These are phyloP conservation scores for Metarhizium anisopliae DNA, from an alignment of 2,329 filamentous ascomycete species.

Conservation along the genomic window DNA sequence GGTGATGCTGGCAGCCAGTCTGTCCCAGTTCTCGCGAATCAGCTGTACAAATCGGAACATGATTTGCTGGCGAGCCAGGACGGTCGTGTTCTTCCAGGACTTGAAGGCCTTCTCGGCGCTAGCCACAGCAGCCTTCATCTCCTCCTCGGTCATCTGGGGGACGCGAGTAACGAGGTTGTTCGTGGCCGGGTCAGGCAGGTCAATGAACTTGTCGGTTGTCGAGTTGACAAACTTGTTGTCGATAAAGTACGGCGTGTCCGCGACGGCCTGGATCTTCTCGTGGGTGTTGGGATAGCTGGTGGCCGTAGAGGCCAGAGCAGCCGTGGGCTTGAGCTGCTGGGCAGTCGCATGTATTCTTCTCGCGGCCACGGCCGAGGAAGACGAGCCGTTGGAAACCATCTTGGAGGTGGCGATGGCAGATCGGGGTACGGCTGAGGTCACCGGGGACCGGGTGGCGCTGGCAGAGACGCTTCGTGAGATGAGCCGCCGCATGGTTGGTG, in stretches of 20 bases:
- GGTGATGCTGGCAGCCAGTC: constrained; percentile 75
- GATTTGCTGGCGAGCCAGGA: constrained; percentile 70
- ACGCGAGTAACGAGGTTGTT: constrained; percentile 80
- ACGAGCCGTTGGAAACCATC: constrained; percentile 23
- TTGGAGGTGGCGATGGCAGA: constrained; percentile 20
- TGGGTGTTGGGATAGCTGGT: constrained; percentile 62
- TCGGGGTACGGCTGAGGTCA: constrained; percentile 15
- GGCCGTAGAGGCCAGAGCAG: constrained; percentile 44
- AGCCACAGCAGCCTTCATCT: constrained; percentile 66
- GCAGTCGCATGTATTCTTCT: constrained; percentile 50
- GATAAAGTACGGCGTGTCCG: constrained; percentile 72
- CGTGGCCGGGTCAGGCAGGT: constrained; percentile 73
- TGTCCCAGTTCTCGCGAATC: constrained; percentile 78
- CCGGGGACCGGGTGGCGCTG: constrained; percentile 24
- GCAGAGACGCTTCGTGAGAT: constrained; percentile 30
- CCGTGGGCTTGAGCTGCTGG: constrained; percentile 43
- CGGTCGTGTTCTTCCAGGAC: constrained; percentile 61
- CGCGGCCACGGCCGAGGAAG: constrained; percentile 28
- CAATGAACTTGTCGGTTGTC: constrained; percentile 62
- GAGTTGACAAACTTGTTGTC: constrained; percentile 71
- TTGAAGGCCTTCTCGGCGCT: constrained; percentile 70
- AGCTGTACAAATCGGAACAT: constrained; percentile 80
- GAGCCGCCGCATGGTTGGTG: constrained; percentile 35
- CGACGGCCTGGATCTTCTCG: constrained; percentile 56
- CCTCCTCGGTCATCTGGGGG: constrained; percentile 69